Evolutionary conservation across 2,329 filamentous ascomycete genomes (phyloP).

Genomic region (Xylariaceae sp.): DNA sequence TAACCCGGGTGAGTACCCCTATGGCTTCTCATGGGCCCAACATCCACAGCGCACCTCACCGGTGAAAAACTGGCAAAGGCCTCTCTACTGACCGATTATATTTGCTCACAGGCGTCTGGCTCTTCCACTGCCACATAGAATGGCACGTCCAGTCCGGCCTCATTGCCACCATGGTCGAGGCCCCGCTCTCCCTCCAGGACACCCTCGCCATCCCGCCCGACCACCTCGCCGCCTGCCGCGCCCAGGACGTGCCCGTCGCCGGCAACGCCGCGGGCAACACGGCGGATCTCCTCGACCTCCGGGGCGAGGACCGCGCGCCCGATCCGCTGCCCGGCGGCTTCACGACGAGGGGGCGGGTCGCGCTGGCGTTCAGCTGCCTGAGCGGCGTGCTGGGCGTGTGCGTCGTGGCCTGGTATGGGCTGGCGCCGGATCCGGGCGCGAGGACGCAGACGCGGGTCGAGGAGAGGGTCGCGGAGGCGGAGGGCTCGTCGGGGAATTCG

Average conservation of each 20-base stretch:
- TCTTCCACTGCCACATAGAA: slow-evolving; percentile 79
- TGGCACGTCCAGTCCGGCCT: slow-evolving; percentile 71
- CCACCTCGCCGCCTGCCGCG: slow-evolving; percentile 55
- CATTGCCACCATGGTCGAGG: slow-evolving; percentile 60
- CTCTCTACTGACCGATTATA: slow-evolving; percentile 1
- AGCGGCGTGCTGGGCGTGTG: slow-evolving; percentile 65
- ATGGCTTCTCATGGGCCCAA: no score
- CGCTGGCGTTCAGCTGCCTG: slow-evolving; percentile 67
- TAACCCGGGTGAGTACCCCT: slow-evolving; percentile 58
- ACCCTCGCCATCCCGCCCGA: slow-evolving; percentile 53
- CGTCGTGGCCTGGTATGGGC: slow-evolving; percentile 64
- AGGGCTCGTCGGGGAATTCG: background rate
- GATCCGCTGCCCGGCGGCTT: slow-evolving; percentile 63
- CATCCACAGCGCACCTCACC: no score
- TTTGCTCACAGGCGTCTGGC: slow-evolving; percentile 54
- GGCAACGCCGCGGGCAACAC: slow-evolving; percentile 78
- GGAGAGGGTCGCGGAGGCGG: background rate
- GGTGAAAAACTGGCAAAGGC: no score
- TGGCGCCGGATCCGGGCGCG: slow-evolving; percentile 27
- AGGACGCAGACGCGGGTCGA: slow-evolving; percentile 6
- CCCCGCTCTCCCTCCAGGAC: slow-evolving; percentile 58
- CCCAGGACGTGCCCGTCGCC: slow-evolving; percentile 40
- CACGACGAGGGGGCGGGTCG: slow-evolving; percentile 66
- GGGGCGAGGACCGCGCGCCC: slow-evolving; percentile 54
- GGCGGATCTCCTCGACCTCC: slow-evolving; percentile 56